A percentile compares a stretch with the other conserved stretches of the same genome.
phyloP scores from a whole-genome alignment of 2,329 filamentous ascomycete species.

The Alternaria arbusti region DNA sequence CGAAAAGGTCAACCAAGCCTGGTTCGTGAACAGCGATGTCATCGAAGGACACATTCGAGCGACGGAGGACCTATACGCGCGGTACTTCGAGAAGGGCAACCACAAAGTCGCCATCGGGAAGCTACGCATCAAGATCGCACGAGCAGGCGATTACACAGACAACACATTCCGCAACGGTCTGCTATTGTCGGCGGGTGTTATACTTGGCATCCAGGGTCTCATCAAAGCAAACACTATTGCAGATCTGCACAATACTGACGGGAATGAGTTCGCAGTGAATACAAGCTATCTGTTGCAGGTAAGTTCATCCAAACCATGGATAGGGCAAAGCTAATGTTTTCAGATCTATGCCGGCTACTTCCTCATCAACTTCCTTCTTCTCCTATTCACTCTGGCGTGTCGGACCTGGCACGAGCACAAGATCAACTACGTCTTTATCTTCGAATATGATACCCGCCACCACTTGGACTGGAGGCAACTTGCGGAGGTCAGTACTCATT shows the following conservation, averaged over 20 bases:
- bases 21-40: constrained; percentile 89
- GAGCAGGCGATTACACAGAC: constrained; percentile 65
- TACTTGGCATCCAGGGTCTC: constrained; percentile 54
- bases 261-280: constrained; percentile 26
- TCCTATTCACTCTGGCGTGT: constrained; percentile 86
- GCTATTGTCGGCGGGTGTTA: constrained; percentile 49
- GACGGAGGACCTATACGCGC: constrained; percentile 89
- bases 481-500: constrained; percentile 62
- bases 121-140: constrained; percentile 72
- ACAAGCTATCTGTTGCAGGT: constrained; percentile 68
- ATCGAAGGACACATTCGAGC: constrained; percentile 80
- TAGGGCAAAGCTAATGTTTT: constrained; percentile 35
- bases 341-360: constrained; percentile 94
- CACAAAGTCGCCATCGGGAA: constrained; percentile 90
- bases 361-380: constrained; percentile 77
- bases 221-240: constrained; percentile 47
- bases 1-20: constrained; percentile 87
- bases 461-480: constrained; percentile 89
- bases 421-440: constrained; percentile 96
- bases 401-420: constrained; percentile 81
- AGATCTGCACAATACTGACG: constrained; percentile 21
- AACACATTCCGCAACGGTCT: constrained; percentile 65
- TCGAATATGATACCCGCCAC: constrained; percentile 90
- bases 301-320: constrained; percentile 61
- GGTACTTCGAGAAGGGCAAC: constrained; percentile 93